Evolutionary conservation across 83 land plant species (phyloP), one percentile per base, ranked within the genome.

Genomic region (Picea mariana): DNA sequence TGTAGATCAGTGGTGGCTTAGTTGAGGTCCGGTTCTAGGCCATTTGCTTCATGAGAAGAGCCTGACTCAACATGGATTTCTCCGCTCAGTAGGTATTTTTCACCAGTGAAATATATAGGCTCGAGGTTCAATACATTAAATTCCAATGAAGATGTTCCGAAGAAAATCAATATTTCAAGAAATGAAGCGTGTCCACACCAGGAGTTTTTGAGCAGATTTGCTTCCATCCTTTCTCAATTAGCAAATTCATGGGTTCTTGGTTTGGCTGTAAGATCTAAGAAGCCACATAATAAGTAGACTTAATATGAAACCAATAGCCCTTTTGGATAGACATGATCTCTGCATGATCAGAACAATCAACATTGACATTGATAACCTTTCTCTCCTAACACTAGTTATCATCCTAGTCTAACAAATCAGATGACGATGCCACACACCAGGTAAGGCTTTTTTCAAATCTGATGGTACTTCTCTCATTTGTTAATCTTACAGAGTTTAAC

Each of bases 321-420:
- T 91, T 92, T 82, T 97, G 99, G 62, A 89, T 87, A 86, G 93
- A 97, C 11, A 42, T 81, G 59, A 97, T 82, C 24, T 88, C 92
- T 62, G 85, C 66, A 9, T 83, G 76, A 83, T 92, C 91, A 9
- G 85, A 92, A 78, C 90, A 84, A 15, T 93, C 96, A 60, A 92
- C 97, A 77, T 89, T 79, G 88, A 84, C 34, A 31, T 31, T 1
- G 1, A 31, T 31, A 31, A 31, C 1, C 1, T 31, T 1, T 31
- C 34, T 31, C 68, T 93, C 89, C 99, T 98, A 97, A 83, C 99
- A 97, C 99, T 98, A 97, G 40, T 84, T 86, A 86, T 97, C 98
- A 79, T 92, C 93, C 31, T 34, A 81, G 20, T 63, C 55, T 40
- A 62, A 24, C 21, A 62, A 82, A 79, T 85, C 79, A 38, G 34